A percentile compares a stretch with the other conserved stretches of the same genome.
phyloP scores from a whole-genome alignment of 129 eudicot species.

The Silybum marianum region DNA sequence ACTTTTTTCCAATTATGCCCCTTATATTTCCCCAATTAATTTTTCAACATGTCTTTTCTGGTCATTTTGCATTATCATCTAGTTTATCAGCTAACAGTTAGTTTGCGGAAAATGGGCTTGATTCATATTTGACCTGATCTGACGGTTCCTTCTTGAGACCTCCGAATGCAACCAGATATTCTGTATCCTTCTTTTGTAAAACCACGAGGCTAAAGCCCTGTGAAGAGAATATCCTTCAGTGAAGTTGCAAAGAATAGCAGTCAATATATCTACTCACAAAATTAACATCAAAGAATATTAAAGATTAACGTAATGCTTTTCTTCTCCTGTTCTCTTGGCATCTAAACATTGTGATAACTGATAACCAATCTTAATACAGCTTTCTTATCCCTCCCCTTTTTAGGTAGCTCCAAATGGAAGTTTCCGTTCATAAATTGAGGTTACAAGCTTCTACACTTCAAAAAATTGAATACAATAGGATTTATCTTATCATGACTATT shows the following conservation, averaged over 20 bases:
- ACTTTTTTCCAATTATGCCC: not conserved
- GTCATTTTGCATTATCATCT: not conserved
- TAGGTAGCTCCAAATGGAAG: not conserved
- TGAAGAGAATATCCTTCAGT: slow-evolving; percentile 16
- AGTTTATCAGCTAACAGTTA: not conserved
- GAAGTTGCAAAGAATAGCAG: slow-evolving; percentile 17
- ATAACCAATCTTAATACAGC: not conserved
- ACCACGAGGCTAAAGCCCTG: slow-evolving; percentile 96
- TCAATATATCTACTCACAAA: not conserved
- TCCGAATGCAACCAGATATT: slow-evolving; percentile 91
- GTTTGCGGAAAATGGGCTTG: not conserved
- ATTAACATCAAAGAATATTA: slow-evolving; percentile 7
- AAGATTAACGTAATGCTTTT: not conserved
- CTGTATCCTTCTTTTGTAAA: slow-evolving; percentile 75
- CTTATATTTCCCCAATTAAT: not conserved
- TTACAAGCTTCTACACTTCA: not conserved
- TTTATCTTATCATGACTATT: not conserved
- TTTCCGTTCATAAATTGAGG: not conserved
- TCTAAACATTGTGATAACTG: not conserved
- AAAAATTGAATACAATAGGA: not conserved
- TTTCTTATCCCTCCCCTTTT: not conserved
- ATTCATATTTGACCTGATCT: slow-evolving; percentile 63
- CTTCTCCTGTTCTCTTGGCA: not conserved
- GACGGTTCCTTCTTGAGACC: slow-evolving; percentile 94
- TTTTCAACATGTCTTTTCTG: not conserved